Evolutionary conservation across 345 rosid species (phyloP), one percentile per base, ranked within the genome.

Genomic region (Hibiscus trionum): DNA sequence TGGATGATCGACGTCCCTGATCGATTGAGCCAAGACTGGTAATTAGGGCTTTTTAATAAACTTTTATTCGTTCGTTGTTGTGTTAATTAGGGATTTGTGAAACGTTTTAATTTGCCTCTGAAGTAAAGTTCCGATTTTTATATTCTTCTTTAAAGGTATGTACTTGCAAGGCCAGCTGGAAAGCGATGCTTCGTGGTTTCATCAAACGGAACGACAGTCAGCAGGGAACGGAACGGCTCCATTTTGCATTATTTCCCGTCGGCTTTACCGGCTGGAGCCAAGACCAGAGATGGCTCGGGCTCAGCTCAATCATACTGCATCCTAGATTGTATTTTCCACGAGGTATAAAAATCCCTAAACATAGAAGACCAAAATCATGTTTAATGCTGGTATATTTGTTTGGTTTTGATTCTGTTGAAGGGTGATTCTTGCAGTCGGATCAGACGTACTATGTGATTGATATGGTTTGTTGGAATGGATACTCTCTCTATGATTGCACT

Each of bases 1-100:
- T 94, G 98, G 97, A 94, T 91, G 91, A 91, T 94, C 81, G 97
- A 91, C 78, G 87, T 91, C 39, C 98, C 98, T 49, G 91, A 87
- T 79, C 78, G 83, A 65, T 73, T 91, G 65, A 75, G 81, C 76
- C 83, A 73, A 52, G 96, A 93, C 71, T 93, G 98, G 98, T 93
- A 57, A 37, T 29, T 17, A 7, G 26, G 59, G 33, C 33, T 24
- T 6, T 55, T 8, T 19, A 16, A 53, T 6, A 53, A n/a, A 55
- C 5, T 9, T 17, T 3, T 17, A 55, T n/a, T 55, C 59, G 27
- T 39, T 24, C 46, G 33, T 31, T 31, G 55, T 27, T 66, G 5
- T 24, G 19, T 6, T 47, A 27, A 47, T 49, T 47, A 26, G 71
- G 70, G 37, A 65, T 65, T 66, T 46, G 37, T 1, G 42, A 8